These are phyloP conservation scores for Eimeria maxima DNA, from an alignment of 169 alveolate genomes.

Conservation along the genomic window DNA sequence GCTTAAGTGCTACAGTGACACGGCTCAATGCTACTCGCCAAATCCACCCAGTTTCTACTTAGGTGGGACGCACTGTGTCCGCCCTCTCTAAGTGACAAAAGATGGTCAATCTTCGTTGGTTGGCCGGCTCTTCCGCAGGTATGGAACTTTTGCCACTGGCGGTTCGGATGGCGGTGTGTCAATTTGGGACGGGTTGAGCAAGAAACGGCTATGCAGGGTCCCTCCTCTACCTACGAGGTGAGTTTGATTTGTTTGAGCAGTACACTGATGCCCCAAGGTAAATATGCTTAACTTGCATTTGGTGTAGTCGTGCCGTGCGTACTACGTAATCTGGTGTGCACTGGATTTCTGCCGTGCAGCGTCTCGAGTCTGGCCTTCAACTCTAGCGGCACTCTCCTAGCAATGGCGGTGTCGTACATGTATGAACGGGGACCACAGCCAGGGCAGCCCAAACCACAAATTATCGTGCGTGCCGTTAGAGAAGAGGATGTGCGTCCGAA, in stretches of 20 bases:
- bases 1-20: neutral
- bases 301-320: neutral
- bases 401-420: constrained; percentile 82
- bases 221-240: constrained; percentile 83
- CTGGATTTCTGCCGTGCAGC: constrained; percentile 44
- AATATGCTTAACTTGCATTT: neutral
- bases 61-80: neutral
- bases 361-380: constrained; percentile 79
- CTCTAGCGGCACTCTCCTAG: constrained; percentile 84
- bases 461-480: constrained; percentile 78
- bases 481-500: constrained; percentile 84
- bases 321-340: neutral
- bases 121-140: constrained; percentile 43
- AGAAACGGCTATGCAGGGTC: constrained; percentile 92
- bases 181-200: constrained; percentile 96
- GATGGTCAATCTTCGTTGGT: neutral
- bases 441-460: constrained; percentile 75
- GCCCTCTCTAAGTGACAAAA: neutral
- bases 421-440: constrained; percentile 83
- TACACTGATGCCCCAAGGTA: neutral
- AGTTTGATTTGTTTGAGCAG: neutral
- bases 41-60: neutral
- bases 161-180: constrained; percentile 97
- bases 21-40: neutral
- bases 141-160: constrained; percentile 95